Percentiles rank a stretch among this genome's conserved stretches.
These are phyloP conservation scores for Morella rubra DNA, from an alignment of 306 rosid species.

Conservation along the genomic window DNA sequence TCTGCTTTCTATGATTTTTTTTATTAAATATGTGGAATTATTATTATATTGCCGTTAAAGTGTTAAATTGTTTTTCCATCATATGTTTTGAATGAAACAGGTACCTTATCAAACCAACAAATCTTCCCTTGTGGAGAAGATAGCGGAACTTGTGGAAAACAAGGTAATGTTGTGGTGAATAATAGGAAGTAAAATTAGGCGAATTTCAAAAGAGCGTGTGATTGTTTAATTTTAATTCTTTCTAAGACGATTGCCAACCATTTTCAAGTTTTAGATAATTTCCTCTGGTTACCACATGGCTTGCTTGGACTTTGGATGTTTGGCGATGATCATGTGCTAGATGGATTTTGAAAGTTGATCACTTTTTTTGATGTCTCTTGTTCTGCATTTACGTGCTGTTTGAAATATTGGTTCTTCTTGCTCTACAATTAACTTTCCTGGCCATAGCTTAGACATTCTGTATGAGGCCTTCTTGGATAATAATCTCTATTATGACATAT, in stretches of 20 bases:
- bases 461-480: not conserved
- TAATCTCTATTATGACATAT: not conserved
- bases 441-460: not conserved
- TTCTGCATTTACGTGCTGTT: not conserved
- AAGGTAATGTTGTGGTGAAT: conserved; percentile 53
- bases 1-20: conserved; percentile 21
- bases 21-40: conserved; percentile 12
- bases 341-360: not conserved
- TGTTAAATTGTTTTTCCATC: conserved; percentile 13
- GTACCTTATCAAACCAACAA: conserved; percentile 94
- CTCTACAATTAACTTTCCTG: not conserved
- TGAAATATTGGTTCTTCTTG: not conserved
- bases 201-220: conserved; percentile 1
- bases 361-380: not conserved
- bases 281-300: not conserved
- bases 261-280: not conserved
- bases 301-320: not conserved
- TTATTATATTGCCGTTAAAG: conserved; percentile 13
- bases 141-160: conserved; percentile 90
- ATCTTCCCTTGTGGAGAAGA: conserved; percentile 87
- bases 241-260: not conserved
- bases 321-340: not conserved
- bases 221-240: not conserved
- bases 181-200: conserved; percentile 1
- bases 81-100: conserved; percentile 46